Evolutionary conservation across 371 early-diverging fungal genomes (phyloP), one percentile per base, ranked within the genome.

Genomic region (Cladochytrium tenue): DNA sequence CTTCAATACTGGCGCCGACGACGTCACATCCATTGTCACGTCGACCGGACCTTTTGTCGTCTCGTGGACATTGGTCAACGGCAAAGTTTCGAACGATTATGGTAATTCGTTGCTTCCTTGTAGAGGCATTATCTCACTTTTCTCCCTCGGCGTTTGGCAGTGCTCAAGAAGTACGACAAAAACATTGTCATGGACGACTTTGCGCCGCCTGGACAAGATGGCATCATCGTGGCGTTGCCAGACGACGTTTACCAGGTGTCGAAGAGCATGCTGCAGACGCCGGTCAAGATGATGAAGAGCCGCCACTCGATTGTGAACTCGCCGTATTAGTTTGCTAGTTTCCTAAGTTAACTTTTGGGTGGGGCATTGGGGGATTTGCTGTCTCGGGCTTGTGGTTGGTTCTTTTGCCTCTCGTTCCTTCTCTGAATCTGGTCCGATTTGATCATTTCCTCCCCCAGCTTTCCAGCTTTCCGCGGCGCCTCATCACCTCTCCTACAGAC

Each of bases 101-200:
- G 81, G 82, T 43, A 43, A n/a, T n/a, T n/a, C n/a, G n/a, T n/a
- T n/a, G n/a, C n/a, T n/a, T n/a, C n/a, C n/a, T n/a, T n/a, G n/a
- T n/a, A n/a, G n/a, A n/a, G n/a, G n/a, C n/a, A n/a, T n/a, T n/a
- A n/a, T n/a, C n/a, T n/a, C n/a, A n/a, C n/a, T n/a, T n/a, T n/a
- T n/a, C n/a, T n/a, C n/a, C n/a, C n/a, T n/a, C n/a, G n/a, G n/a
- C n/a, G n/a, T n/a, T n/a, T n/a, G 20, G 20, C 43, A 43, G 43
- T 43, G 35, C 92, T 98, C 72, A 93, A 92, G 73, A 83, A 89
- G 71, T 94, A 92, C 62, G 68, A 73, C 2, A 91, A 93, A 52
- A 71, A 74, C 13, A 88, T 98, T 26, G 93, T 97, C 1, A 92
- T 93, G 13, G 95, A 95, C 72, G 92, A 93, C 78, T 98, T 98